Conservation (phyloP, 495 filamentous ascomycete genomes). For the Tuber microsphaerosporum region DNA sequence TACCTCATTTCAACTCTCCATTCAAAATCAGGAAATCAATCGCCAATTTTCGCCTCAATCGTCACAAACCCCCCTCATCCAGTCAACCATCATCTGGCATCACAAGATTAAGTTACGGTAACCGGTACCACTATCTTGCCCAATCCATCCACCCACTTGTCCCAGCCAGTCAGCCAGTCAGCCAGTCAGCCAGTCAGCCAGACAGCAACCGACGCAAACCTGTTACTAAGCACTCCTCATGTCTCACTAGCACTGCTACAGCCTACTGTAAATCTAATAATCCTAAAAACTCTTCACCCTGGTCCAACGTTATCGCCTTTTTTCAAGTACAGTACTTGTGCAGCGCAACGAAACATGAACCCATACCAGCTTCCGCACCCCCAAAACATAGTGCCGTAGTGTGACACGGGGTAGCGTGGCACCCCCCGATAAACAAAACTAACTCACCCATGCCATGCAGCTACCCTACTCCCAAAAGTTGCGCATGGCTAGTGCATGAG, state of each 20-base stretch:
- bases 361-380: no score
- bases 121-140: neutral
- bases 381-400: neutral
- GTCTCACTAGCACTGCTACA: no score
- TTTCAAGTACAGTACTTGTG: neutral
- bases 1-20: neutral
- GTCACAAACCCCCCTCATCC: no score
- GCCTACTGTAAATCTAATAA: no score
- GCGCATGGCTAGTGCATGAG: neutral
- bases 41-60: neutral
- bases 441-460: neutral
- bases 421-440: neutral
- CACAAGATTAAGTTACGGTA: neutral
- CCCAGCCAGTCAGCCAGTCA: neutral
- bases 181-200: no score
- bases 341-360: neutral
- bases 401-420: neutral
- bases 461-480: neutral
- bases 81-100: neutral
- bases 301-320: neutral
- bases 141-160: neutral
- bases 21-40: neutral
- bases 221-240: neutral
- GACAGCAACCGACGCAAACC: neutral
- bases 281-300: neutral